Conservation (phyloP, 768 basidiomycete genomes). For the Pisolithus tinctorius region DNA sequence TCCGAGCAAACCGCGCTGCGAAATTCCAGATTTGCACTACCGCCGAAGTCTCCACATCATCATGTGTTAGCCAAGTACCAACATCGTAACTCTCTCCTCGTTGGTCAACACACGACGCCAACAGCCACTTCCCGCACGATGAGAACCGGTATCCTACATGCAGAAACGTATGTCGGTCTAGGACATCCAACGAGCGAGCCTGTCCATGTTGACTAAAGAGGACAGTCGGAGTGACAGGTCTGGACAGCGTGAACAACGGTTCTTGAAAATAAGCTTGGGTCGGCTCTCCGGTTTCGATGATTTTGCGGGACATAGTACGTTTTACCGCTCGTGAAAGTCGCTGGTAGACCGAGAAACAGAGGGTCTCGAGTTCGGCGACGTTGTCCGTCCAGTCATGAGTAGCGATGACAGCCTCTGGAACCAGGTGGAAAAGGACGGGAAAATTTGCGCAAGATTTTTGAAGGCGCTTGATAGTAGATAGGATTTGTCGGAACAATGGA, state of each 20-base stretch:
- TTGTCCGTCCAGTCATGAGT: conserved; percentile 16
- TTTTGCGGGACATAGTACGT: conserved; percentile 50
- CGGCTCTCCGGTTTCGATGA: conserved; percentile 35
- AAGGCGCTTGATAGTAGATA: conserved; percentile 55
- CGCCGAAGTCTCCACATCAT: conserved; percentile 38
- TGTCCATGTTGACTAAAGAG: conserved; percentile 35
- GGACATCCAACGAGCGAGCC: conserved; percentile 39
- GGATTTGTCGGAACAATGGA: conserved; percentile 59
- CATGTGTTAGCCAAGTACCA: conserved; percentile 59
- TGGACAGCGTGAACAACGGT: conserved; percentile 58
- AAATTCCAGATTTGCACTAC: conserved; percentile 69
- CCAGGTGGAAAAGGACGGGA: conserved; percentile 62
- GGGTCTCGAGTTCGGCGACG: conserved; percentile 32
- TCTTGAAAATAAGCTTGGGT: conserved; percentile 52
- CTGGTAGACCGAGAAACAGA: conserved; percentile 66
- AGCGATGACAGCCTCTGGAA: conserved; percentile 59
- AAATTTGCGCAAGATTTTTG: conserved; percentile 38
- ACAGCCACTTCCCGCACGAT: conserved; percentile 66
- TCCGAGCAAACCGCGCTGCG: conserved; percentile 50
- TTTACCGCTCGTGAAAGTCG: conserved; percentile 56
- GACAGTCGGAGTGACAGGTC: conserved; percentile 31
- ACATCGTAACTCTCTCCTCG: conserved; percentile 69
- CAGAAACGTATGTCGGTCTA: conserved; percentile 55
- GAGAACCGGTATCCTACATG: conserved; percentile 73
- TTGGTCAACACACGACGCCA: conserved; percentile 71